Percentiles rank a stretch among this genome's conserved stretches.
These are phyloP conservation scores for Leptographium galeiforme DNA, from an alignment of 2,329 filamentous ascomycete genomes.

Conservation along the genomic window DNA sequence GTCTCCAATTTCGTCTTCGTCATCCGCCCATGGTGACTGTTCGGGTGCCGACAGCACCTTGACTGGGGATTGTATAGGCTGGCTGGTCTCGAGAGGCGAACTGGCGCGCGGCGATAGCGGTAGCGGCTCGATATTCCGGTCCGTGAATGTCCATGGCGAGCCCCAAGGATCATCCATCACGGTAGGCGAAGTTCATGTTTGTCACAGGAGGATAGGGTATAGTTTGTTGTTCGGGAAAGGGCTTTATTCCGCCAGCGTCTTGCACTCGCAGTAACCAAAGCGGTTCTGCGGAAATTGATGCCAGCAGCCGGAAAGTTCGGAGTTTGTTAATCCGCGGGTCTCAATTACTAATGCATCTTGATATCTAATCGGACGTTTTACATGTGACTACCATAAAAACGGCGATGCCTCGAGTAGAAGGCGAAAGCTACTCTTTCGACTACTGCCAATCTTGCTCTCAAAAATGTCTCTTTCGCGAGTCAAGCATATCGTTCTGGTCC, in stretches of 20 bases:
- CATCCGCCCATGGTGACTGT: conserved; percentile 28
- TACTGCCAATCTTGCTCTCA: not conserved
- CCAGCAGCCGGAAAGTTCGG: not conserved
- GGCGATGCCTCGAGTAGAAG: too few relatives aligned
- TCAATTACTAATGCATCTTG: not conserved
- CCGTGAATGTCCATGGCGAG: conserved; percentile 41
- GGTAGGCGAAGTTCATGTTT: conserved; percentile 7
- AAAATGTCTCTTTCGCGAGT: conserved; percentile 55
- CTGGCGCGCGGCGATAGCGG: not conserved
- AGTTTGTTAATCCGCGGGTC: not conserved
- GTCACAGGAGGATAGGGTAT: not conserved
- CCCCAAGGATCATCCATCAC: conserved; percentile 51
- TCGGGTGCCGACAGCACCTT: conserved; percentile 5
- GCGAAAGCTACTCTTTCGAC: not conserved
- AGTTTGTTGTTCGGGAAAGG: not conserved
- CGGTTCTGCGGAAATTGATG: not conserved
- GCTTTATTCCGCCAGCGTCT: too few relatives aligned
- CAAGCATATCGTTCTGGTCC: conserved; percentile 60
- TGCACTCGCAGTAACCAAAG: not conserved
- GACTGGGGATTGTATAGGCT: conserved; percentile 14
- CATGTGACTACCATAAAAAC: too few relatives aligned
- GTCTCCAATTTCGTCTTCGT: conserved; percentile 23
- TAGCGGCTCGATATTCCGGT: conserved; percentile 15
- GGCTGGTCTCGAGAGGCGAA: not conserved
- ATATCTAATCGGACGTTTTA: too few relatives aligned